These are phyloP conservation scores for Dictyostelium firmibasis DNA, from an alignment of 78 protist genomes.

Conservation along the genomic window DNA sequence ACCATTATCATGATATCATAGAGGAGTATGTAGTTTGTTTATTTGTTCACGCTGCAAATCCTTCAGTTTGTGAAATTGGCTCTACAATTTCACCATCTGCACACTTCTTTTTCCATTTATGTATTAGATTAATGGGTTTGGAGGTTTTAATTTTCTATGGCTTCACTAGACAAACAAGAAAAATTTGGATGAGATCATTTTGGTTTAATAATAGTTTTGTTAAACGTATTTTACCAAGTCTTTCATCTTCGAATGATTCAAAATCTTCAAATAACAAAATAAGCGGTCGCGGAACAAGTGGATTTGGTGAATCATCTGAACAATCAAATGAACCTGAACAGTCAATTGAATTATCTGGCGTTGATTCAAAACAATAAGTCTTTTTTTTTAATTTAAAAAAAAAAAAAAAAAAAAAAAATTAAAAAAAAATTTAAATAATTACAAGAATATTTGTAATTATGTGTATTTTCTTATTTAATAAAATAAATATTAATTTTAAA, in stretches of 20 bases:
- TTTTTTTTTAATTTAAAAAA: no score
- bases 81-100: not conserved
- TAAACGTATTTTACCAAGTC: not conserved
- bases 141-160: constrained; percentile 46
- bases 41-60: not conserved
- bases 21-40: not conserved
- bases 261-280: not conserved
- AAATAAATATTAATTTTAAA: not conserved
- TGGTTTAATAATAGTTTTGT: not conserved
- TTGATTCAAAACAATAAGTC: not conserved
- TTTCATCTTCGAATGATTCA: not conserved
- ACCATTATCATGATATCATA: not conserved
- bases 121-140: constrained; percentile 11
- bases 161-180: not conserved
- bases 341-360: not conserved
- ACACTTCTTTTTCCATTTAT: constrained; percentile 1
- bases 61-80: not conserved
- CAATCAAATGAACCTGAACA: not conserved
- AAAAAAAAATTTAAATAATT: not conserved
- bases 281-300: not conserved
- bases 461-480: not conserved
- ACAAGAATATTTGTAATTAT: not conserved
- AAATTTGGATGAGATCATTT: constrained; percentile 31
- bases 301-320: not conserved
- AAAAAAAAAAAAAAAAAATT: not conserved